These are phyloP conservation scores for Suillus spraguei DNA, from an alignment of 768 basidiomycete species.

Conservation along the genomic window DNA sequence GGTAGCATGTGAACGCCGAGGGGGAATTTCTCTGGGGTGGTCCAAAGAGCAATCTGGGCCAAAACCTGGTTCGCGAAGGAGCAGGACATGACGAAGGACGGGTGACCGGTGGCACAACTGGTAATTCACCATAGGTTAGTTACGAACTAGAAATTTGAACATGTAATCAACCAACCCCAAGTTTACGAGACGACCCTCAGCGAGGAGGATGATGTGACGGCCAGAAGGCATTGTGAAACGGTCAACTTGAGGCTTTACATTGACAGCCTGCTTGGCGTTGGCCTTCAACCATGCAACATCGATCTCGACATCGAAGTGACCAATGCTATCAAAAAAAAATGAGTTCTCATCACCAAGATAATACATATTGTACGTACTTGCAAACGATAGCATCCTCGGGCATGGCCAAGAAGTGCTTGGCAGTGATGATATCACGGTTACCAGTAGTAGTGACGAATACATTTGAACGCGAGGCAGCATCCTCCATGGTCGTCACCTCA, in stretches of 20 bases:
- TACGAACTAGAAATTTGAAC: not conserved
- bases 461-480: constrained; percentile 86
- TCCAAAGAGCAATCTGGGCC: constrained; percentile 98
- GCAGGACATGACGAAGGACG: constrained; percentile 99
- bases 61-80: constrained; percentile 99
- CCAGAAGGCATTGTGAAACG: constrained; percentile 92
- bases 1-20: constrained; percentile 98
- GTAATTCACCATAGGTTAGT: constrained; percentile 15
- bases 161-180: constrained; percentile 63
- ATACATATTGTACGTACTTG: constrained; percentile 66
- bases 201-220: constrained; percentile 95
- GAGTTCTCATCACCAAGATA: constrained; percentile 16
- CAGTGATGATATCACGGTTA: constrained; percentile 96
- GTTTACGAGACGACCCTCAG: constrained; percentile 99
- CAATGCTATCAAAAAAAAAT: constrained; percentile 55
- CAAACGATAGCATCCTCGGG: constrained; percentile 98
- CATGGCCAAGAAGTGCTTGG: constrained; percentile 91
- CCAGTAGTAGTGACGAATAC: constrained; percentile 98
- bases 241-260: constrained; percentile 99
- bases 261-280: constrained; percentile 79
- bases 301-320: constrained; percentile 88
- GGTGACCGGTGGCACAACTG: constrained; percentile 96
- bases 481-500: constrained; percentile 99
- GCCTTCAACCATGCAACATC: constrained; percentile 98
- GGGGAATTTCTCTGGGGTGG: constrained; percentile 87